Evolutionary conservation across 192 early-diverging fungal genomes (phyloP).

Genomic region (Coemansia sp.): DNA sequence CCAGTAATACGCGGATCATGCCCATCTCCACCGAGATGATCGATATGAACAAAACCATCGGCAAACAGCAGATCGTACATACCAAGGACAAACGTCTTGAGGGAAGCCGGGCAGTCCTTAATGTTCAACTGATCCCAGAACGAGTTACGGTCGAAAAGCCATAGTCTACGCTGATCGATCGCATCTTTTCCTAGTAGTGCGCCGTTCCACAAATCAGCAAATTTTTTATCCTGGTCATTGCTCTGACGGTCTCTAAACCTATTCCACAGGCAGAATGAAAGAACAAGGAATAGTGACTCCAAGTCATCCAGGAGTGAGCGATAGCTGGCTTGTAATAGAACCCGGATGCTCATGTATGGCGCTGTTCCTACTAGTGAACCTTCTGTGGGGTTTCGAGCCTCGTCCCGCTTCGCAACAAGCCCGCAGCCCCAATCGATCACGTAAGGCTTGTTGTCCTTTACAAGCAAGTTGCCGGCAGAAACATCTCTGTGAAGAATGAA

Average conservation of each 20-base stretch:
- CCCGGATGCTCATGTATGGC: constrained; percentile 9
- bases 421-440: constrained; percentile 13
- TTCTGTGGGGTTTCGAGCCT: not conserved
- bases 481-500: constrained; percentile 6
- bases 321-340: not conserved
- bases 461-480: constrained; percentile 3
- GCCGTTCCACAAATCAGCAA: constrained; percentile 3
- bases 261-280: constrained; percentile 7
- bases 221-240: not conserved
- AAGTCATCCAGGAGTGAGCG: constrained; percentile 7
- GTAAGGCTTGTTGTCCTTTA: constrained; percentile 4
- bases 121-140: not conserved
- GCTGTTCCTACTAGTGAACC: not conserved
- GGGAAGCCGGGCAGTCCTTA: not conserved
- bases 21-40: not conserved
- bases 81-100: not conserved
- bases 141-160: not conserved
- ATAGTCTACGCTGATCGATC: not conserved
- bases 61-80: constrained; percentile 10
- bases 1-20: not conserved
- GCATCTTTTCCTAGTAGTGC: too few relatives aligned
- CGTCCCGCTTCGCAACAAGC: not conserved
- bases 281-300: constrained; percentile 8
- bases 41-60: not conserved
- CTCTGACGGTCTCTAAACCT: not conserved